phyloP scores from a whole-genome alignment of 805 yeast species.

The Pichia heedii region DNA sequence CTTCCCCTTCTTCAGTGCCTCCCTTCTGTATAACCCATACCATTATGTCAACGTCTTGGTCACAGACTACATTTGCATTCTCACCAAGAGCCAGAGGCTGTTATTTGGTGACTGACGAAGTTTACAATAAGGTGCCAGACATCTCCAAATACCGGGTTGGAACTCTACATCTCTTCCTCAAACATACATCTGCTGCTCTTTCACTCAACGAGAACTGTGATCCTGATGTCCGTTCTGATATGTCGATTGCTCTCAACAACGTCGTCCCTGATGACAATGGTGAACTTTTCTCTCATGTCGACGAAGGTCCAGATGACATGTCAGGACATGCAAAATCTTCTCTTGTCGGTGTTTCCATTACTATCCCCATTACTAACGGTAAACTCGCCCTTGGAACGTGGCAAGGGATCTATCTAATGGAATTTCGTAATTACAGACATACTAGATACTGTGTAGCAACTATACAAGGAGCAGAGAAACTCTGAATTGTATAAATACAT shows the following conservation, averaged over 20 bases:
- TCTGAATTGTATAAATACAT: not conserved
- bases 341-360: constrained; percentile 51
- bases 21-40: no score
- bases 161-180: constrained; percentile 53
- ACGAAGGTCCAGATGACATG: constrained; percentile 81
- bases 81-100: constrained; percentile 56
- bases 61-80: constrained; percentile 46
- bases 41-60: constrained; percentile 37
- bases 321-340: constrained; percentile 69
- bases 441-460: constrained; percentile 64
- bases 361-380: constrained; percentile 66
- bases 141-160: constrained; percentile 54
- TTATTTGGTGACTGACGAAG: constrained; percentile 64
- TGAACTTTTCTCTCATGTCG: constrained; percentile 47
- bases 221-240: constrained; percentile 63
- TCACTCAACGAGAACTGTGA: constrained; percentile 76
- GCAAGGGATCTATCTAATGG: constrained; percentile 77
- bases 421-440: constrained; percentile 59
- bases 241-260: constrained; percentile 53
- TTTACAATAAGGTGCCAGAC: constrained; percentile 47
- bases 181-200: constrained; percentile 74
- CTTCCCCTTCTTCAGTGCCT: no score
- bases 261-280: constrained; percentile 59
- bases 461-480: constrained; percentile 46
- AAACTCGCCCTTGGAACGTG: constrained; percentile 66